phyloP scores from a whole-genome alignment of 768 basidiomycete species.

The Rubroboletus pulcherrimus region DNA sequence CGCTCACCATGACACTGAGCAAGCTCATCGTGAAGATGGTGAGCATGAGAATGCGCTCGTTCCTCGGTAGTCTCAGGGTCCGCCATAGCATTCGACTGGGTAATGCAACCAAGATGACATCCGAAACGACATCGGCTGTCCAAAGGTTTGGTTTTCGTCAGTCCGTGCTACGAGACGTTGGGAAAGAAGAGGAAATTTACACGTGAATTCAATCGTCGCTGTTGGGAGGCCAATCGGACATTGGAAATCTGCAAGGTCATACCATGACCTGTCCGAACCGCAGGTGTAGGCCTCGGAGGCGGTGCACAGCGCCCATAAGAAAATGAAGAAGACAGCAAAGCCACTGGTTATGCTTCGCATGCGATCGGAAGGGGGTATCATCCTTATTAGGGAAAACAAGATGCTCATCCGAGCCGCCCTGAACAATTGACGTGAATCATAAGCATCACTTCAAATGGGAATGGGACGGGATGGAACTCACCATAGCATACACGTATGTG shows the following conservation, averaged over 20 bases:
- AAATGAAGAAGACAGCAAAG: constrained; percentile 3
- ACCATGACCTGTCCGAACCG: constrained; percentile 9
- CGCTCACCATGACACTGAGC: constrained; percentile 5
- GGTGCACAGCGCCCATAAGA: constrained; percentile 8
- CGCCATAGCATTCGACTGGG: constrained; percentile 9
- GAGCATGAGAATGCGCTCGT: constrained; percentile 10
- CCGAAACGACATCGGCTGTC: constrained; percentile 11
- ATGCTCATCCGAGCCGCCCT: constrained; percentile 18
- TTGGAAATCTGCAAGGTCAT: not conserved
- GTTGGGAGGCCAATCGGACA: constrained; percentile 3
- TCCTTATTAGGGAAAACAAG: constrained; percentile 12
- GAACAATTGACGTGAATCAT: not conserved
- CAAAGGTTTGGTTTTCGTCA: not conserved
- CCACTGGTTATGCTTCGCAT: not conserved
- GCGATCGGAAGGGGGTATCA: not conserved
- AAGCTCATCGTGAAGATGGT: constrained; percentile 13
- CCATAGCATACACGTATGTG: constrained; percentile 7
- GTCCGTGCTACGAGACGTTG: not conserved
- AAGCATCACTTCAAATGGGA: not conserved
- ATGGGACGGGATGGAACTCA: not conserved
- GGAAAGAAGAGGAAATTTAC: not conserved
- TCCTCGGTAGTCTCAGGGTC: not conserved
- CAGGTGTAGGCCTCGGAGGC: constrained; percentile 11
- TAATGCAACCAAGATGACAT: constrained; percentile 6
- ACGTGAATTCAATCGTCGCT: constrained; percentile 3